Conservation (phyloP, 768 basidiomycete genomes). For the Gautieria morchelliformis region DNA sequence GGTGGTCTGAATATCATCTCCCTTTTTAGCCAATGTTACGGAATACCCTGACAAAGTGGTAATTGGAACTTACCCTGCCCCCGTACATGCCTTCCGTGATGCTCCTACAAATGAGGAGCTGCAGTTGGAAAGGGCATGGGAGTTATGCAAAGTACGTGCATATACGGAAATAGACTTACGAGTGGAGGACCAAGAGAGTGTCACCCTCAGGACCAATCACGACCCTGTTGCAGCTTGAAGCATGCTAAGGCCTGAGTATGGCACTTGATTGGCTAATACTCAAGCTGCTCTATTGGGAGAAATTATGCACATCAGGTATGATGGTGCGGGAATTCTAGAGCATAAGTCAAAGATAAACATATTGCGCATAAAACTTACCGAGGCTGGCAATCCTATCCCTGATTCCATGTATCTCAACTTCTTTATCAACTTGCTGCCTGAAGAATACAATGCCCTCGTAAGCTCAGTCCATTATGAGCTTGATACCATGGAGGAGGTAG, state of each 20-base stretch:
- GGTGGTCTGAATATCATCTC: no score
- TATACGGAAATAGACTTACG: not conserved
- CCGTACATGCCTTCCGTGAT: not conserved
- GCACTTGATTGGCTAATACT: not conserved
- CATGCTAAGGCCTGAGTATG: not conserved
- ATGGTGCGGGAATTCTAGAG: no score
- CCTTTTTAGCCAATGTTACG: no score
- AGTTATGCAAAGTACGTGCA: not conserved
- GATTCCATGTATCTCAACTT: not conserved
- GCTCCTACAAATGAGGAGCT: not conserved
- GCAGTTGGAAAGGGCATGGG: not conserved
- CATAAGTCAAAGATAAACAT: not conserved
- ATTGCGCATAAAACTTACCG: no score
- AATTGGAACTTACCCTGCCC: not conserved
- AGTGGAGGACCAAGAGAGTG: not conserved
- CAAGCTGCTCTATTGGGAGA: no score
- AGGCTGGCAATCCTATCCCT: no score
- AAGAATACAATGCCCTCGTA: not conserved
- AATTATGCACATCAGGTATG: no score
- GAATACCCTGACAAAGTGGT: no score
- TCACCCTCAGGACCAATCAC: not conserved
- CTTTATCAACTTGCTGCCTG: not conserved
- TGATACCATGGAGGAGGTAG: not conserved
- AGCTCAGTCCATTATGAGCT: not conserved
- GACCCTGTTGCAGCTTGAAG: not conserved